Evolutionary conservation across 2,329 filamentous ascomycete genomes (phyloP).

Genomic region (Penicillium sp.): DNA sequence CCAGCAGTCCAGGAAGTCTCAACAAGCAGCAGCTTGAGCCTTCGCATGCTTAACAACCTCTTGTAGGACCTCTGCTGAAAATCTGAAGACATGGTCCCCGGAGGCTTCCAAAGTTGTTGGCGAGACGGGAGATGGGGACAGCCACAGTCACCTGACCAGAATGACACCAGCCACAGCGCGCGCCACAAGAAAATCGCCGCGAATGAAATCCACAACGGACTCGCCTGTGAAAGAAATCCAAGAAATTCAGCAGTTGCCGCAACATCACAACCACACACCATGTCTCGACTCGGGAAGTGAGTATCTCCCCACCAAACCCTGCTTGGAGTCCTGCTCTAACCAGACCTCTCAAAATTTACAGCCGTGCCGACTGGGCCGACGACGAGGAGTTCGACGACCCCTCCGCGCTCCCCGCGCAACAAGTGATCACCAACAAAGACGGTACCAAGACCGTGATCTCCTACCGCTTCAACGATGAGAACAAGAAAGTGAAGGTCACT

Average conservation of each 20-base stretch:
- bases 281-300: slow-evolving; percentile 50
- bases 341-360: slow-evolving; percentile 28
- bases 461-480: slow-evolving; percentile 85
- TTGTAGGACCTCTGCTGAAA: too few species aligned
- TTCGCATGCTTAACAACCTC: too few species aligned
- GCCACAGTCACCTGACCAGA: background rate
- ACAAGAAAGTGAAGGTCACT: slow-evolving; percentile 95
- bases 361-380: slow-evolving; percentile 86
- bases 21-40: too few species aligned
- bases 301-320: slow-evolving; percentile 15
- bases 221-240: slow-evolving; percentile 40
- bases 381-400: slow-evolving; percentile 83
- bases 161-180: slow-evolving; percentile 33
- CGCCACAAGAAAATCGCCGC: slow-evolving; percentile 36
- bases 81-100: too few species aligned
- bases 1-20: too few species aligned
- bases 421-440: slow-evolving; percentile 95
- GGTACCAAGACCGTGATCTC: slow-evolving; percentile 94
- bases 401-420: slow-evolving; percentile 76
- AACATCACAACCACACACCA: slow-evolving; percentile 35
- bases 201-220: slow-evolving; percentile 45
- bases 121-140: background rate
- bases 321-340: slow-evolving; percentile 14
- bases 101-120: too few species aligned
- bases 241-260: slow-evolving; percentile 39